These are phyloP conservation scores for Lactarius trivialis DNA, from an alignment of 768 basidiomycete genomes.

Conservation along the genomic window DNA sequence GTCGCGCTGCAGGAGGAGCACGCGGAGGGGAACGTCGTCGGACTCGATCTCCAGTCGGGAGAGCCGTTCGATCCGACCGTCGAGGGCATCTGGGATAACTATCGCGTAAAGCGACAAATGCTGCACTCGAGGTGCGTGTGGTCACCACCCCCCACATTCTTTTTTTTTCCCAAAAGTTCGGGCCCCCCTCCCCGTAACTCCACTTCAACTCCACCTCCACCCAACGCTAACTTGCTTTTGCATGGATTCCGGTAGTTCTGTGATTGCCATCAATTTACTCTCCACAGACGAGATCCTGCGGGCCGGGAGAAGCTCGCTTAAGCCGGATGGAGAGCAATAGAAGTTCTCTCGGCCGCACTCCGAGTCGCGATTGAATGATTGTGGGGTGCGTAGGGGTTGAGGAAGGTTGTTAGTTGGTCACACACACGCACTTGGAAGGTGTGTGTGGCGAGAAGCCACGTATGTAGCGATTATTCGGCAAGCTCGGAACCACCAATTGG, in stretches of 20 bases:
- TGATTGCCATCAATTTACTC: slow-evolving; percentile 91
- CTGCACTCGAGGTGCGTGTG: slow-evolving; percentile 81
- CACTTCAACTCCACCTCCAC: not conserved
- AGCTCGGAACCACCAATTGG: slow-evolving; percentile 9
- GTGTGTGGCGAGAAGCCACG: slow-evolving; percentile 1
- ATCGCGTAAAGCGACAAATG: slow-evolving; percentile 98
- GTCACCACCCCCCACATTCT: not conserved
- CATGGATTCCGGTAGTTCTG: slow-evolving; percentile 47
- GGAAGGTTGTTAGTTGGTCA: not conserved
- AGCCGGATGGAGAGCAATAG: slow-evolving; percentile 65
- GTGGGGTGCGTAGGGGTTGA: not conserved
- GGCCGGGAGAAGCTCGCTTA: slow-evolving; percentile 81
- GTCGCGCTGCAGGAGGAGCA: slow-evolving; percentile 95
- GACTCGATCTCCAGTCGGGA: slow-evolving; percentile 86
- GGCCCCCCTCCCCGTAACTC: not conserved
- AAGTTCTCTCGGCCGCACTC: not conserved
- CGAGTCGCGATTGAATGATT: not conserved
- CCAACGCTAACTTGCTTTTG: slow-evolving; percentile 7
- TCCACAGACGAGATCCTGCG: slow-evolving; percentile 95
- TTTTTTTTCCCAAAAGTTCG: slow-evolving; percentile 18
- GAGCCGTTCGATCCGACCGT: slow-evolving; percentile 95
- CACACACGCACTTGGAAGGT: not conserved
- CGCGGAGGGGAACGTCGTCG: slow-evolving; percentile 88
- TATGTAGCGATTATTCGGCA: slow-evolving; percentile 11
- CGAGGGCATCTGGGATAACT: slow-evolving; percentile 98